Evolutionary conservation across 2,329 filamentous ascomycete genomes (phyloP).

Genomic region (Apiospora saccharicola): DNA sequence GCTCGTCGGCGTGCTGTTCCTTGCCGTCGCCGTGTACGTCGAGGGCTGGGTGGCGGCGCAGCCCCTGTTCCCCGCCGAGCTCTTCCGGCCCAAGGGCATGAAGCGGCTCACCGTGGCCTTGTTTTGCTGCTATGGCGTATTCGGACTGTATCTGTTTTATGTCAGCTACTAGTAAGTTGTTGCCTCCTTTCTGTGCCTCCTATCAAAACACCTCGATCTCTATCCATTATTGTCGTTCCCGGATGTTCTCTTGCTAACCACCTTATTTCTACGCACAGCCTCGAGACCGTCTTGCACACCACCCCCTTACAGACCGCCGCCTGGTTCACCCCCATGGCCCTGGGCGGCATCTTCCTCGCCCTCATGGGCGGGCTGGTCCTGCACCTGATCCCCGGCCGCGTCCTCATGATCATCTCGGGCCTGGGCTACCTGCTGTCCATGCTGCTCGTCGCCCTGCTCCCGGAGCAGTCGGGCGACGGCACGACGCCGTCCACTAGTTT

Average conservation of each 20-base stretch:
- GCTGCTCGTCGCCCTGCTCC: conserved; percentile 71
- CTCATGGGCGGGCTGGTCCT: conserved; percentile 70
- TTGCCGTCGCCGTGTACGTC: conserved; percentile 70
- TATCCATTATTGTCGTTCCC: too few relatives aligned
- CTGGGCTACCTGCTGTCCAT: conserved; percentile 64
- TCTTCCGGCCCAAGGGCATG: conserved; percentile 77
- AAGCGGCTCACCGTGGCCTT: conserved; percentile 65
- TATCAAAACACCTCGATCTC: too few relatives aligned
- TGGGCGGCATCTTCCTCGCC: conserved; percentile 72
- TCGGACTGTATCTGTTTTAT: conserved; percentile 75
- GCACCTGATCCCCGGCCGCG: conserved; percentile 68
- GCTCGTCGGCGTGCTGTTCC: conserved; percentile 65
- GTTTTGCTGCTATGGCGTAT: conserved; percentile 72
- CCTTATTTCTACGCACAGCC: conserved; percentile 48
- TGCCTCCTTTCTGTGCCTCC: conserved; percentile 22
- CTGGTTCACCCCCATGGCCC: conserved; percentile 73
- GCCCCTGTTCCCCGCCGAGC: conserved; percentile 72
- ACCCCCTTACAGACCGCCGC: conserved; percentile 69
- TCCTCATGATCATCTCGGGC: conserved; percentile 69
- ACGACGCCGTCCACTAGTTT: conserved; percentile 43
- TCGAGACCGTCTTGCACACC: conserved; percentile 66
- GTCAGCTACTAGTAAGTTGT: conserved; percentile 55
- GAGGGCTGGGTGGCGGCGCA: conserved; percentile 74
- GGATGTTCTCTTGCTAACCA: background rate
- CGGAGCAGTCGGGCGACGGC: conserved; percentile 51